A percentile compares a stretch with the other conserved stretches of the same genome.
These are phyloP conservation scores for Rhizoclosmatium sp. DNA, from an alignment of 192 early-diverging fungal species.

Conservation along the genomic window DNA sequence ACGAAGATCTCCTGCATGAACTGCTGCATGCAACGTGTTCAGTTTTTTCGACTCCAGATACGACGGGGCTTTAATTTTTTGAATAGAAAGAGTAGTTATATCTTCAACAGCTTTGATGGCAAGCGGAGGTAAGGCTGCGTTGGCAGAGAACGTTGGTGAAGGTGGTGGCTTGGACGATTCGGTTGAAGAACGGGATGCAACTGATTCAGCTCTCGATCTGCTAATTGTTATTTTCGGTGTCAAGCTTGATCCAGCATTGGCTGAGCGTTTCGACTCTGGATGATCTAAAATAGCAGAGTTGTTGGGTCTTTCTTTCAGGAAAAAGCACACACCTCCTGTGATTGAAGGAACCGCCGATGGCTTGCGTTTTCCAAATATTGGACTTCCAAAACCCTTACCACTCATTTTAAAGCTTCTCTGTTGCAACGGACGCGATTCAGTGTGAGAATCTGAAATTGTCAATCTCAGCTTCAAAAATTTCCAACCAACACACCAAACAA, in stretches of 20 bases:
- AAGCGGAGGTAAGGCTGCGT: not conserved
- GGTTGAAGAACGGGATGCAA: not conserved
- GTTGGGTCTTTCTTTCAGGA: not conserved
- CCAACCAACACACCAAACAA: no score
- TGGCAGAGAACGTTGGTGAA: not conserved
- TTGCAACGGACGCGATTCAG: not conserved
- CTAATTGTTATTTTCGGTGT: not conserved
- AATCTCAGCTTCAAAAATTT: no score
- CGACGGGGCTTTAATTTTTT: conserved; percentile 9
- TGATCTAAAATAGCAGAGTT: conserved; percentile 1
- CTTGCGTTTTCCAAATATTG: conserved; percentile 27
- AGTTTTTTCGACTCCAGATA: conserved; percentile 47
- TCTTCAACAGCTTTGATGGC: conserved; percentile 12
- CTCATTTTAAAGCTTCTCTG: conserved; percentile 9
- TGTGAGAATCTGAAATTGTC: no score
- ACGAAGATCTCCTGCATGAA: conserved; percentile 43
- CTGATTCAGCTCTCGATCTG: not conserved
- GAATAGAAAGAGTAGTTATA: conserved; percentile 7
- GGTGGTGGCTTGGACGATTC: not conserved
- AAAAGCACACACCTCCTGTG: not conserved
- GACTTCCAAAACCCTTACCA: conserved; percentile 27
- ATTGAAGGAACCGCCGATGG: conserved; percentile 13
- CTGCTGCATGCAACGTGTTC: conserved; percentile 52
- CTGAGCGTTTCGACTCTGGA: conserved; percentile 12
- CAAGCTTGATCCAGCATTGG: not conserved